Evolutionary conservation across 2,329 filamentous ascomycete species (phyloP).

Genomic region (Neoarthrinium moseri): DNA sequence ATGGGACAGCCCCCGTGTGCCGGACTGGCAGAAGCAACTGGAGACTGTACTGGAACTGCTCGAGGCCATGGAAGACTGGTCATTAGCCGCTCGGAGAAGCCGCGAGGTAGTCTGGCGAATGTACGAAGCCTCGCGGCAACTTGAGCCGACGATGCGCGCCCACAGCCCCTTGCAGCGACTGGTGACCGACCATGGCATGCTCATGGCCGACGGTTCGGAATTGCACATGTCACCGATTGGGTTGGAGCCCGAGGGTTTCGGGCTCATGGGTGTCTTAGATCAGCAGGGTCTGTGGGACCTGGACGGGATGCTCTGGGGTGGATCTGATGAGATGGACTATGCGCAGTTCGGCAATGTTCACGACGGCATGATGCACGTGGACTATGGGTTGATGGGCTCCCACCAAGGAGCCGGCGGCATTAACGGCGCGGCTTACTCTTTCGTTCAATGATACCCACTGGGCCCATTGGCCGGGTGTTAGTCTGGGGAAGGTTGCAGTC

Average conservation of each 20-base stretch:
- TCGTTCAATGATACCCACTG: constrained; percentile 34
- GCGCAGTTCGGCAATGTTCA: constrained; percentile 26
- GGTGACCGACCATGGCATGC: constrained; percentile 33
- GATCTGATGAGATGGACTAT: constrained; percentile 37
- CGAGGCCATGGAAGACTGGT: constrained; percentile 65
- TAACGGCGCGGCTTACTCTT: constrained; percentile 37
- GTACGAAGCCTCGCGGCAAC: constrained; percentile 54
- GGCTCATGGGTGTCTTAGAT: constrained; percentile 53
- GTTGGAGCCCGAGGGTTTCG: constrained; percentile 48
- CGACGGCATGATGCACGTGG: constrained; percentile 28
- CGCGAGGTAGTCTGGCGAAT: constrained; percentile 63
- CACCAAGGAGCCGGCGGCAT: constrained; percentile 31
- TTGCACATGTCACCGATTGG: constrained; percentile 52
- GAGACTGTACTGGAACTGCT: constrained; percentile 60
- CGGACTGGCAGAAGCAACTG: constrained; percentile 56
- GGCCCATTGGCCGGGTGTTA: not conserved
- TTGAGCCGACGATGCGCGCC: constrained; percentile 32
- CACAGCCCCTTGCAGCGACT: constrained; percentile 30
- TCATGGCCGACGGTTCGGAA: constrained; percentile 34
- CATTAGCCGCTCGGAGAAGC: constrained; percentile 59
- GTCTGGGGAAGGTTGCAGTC: constrained; percentile 4
- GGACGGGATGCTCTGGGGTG: constrained; percentile 55
- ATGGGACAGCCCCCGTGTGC: constrained; percentile 45
- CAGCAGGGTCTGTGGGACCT: constrained; percentile 56
- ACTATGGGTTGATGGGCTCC: constrained; percentile 20